Percentiles rank a stretch among this genome's conserved stretches.
Conservation (phyloP, 345 rosid species). For the Cardamine resedifolia region DNA sequence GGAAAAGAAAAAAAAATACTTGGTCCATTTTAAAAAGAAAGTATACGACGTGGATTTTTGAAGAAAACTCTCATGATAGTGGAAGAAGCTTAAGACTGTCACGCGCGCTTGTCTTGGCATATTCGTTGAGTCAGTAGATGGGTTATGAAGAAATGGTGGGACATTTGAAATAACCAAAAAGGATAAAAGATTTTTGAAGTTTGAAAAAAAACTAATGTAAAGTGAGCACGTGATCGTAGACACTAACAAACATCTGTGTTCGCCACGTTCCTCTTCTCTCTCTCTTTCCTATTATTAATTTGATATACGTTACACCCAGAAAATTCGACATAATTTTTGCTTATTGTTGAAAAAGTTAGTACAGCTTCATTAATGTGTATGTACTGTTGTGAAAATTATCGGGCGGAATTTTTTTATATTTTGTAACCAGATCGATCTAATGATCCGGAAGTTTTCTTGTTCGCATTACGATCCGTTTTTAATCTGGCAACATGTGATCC, state of each 20-base stretch:
- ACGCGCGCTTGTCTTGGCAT: constrained; percentile 22
- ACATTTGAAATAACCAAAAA: constrained; percentile 14
- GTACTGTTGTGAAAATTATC: background rate
- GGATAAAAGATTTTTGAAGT: background rate
- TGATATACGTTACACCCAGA: constrained; percentile 17
- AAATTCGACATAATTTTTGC: constrained; percentile 23
- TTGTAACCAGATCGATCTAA: background rate
- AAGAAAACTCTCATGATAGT: background rate
- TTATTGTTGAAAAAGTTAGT: background rate
- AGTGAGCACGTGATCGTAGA: constrained; percentile 21
- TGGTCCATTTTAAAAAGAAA: background rate
- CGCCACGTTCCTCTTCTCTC: constrained; percentile 29
- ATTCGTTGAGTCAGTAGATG: constrained; percentile 4
- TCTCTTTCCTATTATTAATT: constrained; percentile 21
- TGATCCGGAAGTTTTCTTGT: background rate
- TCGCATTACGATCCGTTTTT: background rate
- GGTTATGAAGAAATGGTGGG: constrained; percentile 17
- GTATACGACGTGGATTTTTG: background rate
- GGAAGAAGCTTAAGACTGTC: background rate
- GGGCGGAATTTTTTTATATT: background rate
- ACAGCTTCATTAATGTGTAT: background rate
- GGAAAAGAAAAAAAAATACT: too few relatives aligned
- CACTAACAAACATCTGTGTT: constrained; percentile 18
- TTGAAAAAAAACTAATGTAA: background rate
- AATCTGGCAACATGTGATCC: too few relatives aligned